Evolutionary conservation across 2,329 filamentous ascomycete species (phyloP).

Genomic region (Lasiodiplodia sp.): DNA sequence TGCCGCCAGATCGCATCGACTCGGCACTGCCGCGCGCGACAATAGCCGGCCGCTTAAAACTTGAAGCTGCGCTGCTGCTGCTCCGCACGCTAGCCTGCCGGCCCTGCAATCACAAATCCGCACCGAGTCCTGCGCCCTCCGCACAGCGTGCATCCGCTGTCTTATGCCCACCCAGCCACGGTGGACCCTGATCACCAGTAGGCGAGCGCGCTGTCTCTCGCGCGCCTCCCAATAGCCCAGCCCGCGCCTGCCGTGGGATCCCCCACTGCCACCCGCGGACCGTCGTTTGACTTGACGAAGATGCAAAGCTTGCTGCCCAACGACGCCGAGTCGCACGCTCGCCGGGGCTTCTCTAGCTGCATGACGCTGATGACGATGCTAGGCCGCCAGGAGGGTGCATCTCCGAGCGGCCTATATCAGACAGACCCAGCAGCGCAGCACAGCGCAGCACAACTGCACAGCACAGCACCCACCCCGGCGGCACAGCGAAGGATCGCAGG

Average conservation of each 20-base stretch:
- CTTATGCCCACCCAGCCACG: conserved; percentile 17
- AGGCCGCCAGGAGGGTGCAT: conserved; percentile 17
- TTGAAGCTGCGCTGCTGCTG: conserved; percentile 15
- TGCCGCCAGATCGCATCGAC: conserved; percentile 21
- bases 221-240: conserved; percentile 5
- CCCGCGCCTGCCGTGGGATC: conserved; percentile 7
- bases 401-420: conserved; percentile 21
- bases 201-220: conserved; percentile 7
- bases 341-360: conserved; percentile 25
- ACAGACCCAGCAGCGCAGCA: conserved; percentile 11
- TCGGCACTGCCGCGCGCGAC: conserved; percentile 15
- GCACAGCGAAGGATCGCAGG: conserved; percentile 25
- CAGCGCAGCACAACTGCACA: not conserved
- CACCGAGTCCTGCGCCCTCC: conserved; percentile 4
- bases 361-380: conserved; percentile 16
- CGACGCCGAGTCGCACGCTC: conserved; percentile 19
- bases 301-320: conserved; percentile 13
- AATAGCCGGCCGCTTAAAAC: conserved; percentile 25
- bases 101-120: conserved; percentile 23
- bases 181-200: conserved; percentile 25
- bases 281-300: conserved; percentile 12
- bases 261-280: not conserved
- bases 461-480: conserved; percentile 12
- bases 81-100: conserved; percentile 19
- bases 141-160: not conserved